Evolutionary conservation across 2,329 filamentous ascomycete species (phyloP).

Genomic region (Chrysoporthe deuterocubensis): DNA sequence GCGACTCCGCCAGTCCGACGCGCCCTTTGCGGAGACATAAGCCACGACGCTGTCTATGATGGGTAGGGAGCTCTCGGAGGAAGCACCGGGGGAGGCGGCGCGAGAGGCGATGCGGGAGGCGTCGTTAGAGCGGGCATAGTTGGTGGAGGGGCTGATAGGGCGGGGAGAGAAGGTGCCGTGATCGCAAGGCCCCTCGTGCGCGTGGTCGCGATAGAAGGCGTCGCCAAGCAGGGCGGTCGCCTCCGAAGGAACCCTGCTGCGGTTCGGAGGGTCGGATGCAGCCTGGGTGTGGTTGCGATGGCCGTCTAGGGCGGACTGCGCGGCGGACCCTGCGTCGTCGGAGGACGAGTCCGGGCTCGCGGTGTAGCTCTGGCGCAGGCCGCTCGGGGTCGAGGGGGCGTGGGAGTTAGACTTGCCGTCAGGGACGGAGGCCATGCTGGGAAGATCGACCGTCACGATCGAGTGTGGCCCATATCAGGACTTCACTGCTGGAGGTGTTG

Average conservation of each 20-base stretch:
- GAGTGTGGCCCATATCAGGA: constrained; percentile 8
- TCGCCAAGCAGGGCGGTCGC: constrained; percentile 54
- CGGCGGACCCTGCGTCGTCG: constrained; percentile 29
- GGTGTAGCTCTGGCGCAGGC: constrained; percentile 51
- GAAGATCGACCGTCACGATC: background rate
- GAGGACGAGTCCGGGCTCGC: constrained; percentile 21
- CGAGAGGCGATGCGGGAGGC: constrained; percentile 40
- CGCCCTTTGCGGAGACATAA: constrained; percentile 44
- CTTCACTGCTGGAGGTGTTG: background rate
- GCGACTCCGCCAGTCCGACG: constrained; percentile 50
- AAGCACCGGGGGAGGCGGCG: constrained; percentile 39
- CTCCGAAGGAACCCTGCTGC: constrained; percentile 43
- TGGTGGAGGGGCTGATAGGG: constrained; percentile 53
- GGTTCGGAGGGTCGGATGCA: constrained; percentile 1
- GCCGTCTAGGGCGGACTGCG: constrained; percentile 20
- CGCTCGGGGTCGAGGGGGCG: constrained; percentile 49
- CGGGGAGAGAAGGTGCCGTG: constrained; percentile 80
- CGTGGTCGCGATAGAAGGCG: constrained; percentile 41
- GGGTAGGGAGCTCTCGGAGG: constrained; percentile 34
- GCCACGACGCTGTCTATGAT: constrained; percentile 46
- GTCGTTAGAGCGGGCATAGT: constrained; percentile 37
- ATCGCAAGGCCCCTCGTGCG: constrained; percentile 59
- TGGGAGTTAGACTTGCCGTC: constrained; percentile 34
- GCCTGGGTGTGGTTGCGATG: background rate
- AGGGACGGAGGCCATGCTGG: constrained; percentile 19